A percentile compares a stretch with the other conserved stretches of the same genome.
Evolutionary conservation across 2,329 filamentous ascomycete genomes (phyloP).

Genomic region (Aspergillus glaucus): DNA sequence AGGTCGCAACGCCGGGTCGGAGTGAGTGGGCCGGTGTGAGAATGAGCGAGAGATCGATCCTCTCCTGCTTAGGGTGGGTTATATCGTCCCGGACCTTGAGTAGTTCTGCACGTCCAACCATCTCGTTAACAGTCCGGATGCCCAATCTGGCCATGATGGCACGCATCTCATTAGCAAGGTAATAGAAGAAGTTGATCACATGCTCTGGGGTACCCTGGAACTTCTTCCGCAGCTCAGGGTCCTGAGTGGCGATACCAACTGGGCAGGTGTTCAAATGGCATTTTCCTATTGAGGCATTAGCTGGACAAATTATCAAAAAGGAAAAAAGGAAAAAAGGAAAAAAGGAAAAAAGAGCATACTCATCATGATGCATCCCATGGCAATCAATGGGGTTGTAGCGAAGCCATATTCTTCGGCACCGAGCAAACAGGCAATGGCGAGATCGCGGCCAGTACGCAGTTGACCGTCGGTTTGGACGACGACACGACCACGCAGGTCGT

Average conservation of each 20-base stretch:
- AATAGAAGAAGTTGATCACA: conserved; percentile 99
- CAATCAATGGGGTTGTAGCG: conserved; percentile 87
- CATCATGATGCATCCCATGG: conserved; percentile 97
- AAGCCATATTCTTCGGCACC: conserved; percentile 99
- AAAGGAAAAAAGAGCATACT: conserved; percentile 27
- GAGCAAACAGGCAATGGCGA: conserved; percentile 88
- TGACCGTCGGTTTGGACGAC: conserved; percentile 96
- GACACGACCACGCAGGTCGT: conserved; percentile 90
- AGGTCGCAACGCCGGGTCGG: conserved; percentile 86
- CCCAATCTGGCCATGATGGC: conserved; percentile 96
- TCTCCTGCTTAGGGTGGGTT: conserved; percentile 79
- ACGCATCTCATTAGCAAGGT: conserved; percentile 89
- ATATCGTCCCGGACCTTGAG: conserved; percentile 84
- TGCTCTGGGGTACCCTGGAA: conserved; percentile 90
- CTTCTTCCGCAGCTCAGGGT: conserved; percentile 89
- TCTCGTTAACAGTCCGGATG: conserved; percentile 93
- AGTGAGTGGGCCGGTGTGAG: conserved; percentile 94
- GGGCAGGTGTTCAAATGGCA: conserved; percentile 66
- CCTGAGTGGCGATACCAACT: conserved; percentile 91
- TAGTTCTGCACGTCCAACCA: conserved; percentile 88
- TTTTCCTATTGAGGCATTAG: conserved; percentile 7
- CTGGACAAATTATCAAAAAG: conserved; percentile 7
- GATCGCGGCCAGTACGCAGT: conserved; percentile 82
- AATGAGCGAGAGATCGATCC: conserved; percentile 88
- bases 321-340: neutral